These are phyloP conservation scores for Magnolia sinica DNA, from an alignment of 164 flowering plant genomes.

Conservation along the genomic window DNA sequence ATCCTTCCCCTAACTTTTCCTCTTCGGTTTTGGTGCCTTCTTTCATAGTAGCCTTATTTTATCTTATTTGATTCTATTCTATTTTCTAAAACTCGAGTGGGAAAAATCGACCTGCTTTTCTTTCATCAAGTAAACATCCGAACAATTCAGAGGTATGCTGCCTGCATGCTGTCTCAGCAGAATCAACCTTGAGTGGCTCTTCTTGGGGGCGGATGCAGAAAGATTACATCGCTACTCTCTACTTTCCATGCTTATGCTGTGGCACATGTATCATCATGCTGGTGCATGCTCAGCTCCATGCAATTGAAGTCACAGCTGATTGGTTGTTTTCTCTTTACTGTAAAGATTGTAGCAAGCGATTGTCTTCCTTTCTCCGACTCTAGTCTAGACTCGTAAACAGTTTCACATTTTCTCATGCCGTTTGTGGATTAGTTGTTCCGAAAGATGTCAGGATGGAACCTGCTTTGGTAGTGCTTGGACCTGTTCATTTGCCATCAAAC, in stretches of 20 bases:
- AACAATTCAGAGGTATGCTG: slow-evolving; percentile 48
- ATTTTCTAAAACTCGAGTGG: not conserved
- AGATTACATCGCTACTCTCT: not conserved
- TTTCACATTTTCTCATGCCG: not conserved
- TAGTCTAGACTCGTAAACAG: slow-evolving; percentile 2
- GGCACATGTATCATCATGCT: not conserved
- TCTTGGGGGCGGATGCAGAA: not conserved
- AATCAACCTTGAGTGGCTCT: slow-evolving; percentile 19
- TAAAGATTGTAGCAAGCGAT: not conserved
- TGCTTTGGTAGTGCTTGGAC: too few species aligned
- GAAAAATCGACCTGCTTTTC: slow-evolving; percentile 16
- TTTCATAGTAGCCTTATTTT: not conserved
- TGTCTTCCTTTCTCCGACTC: not conserved
- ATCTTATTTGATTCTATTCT: not conserved
- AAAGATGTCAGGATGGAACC: too few species aligned
- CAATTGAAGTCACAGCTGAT: not conserved
- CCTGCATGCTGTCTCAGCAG: slow-evolving; percentile 32
- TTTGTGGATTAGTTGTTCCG: too few species aligned
- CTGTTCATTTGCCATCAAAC: too few species aligned
- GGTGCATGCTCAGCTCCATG: not conserved
- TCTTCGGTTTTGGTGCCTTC: not conserved
- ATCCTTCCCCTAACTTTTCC: slow-evolving; percentile 47
- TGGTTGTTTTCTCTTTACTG: not conserved
- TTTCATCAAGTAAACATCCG: slow-evolving; percentile 49
- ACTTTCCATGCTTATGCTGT: not conserved